Conservation (phyloP, 2,329 filamentous ascomycete genomes). For the Fusarium chuoi region DNA sequence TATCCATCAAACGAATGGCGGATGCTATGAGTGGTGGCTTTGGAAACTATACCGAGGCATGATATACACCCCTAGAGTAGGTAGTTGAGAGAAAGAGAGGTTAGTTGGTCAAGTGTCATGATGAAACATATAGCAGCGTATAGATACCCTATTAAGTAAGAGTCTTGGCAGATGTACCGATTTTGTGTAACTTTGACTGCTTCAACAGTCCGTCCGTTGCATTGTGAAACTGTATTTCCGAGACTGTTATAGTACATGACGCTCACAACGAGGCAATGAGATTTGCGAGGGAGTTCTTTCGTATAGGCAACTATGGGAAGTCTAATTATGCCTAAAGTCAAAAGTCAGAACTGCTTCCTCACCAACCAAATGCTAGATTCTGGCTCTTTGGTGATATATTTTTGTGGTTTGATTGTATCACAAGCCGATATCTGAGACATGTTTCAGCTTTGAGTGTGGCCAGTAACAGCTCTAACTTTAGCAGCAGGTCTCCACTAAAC, state of each 20-base stretch:
- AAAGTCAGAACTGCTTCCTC: neutral
- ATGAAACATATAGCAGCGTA: constrained; percentile 11
- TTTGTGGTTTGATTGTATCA: constrained; percentile 17
- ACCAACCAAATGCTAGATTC: neutral
- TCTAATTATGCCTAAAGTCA: neutral
- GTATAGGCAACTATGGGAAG: neutral
- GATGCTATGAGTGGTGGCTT: neutral
- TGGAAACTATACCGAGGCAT: neutral
- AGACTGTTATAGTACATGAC: neutral
- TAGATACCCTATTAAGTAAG: constrained; percentile 27
- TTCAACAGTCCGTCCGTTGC: neutral
- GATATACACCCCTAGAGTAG: constrained; percentile 7
- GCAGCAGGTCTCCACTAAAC: constrained; percentile 18
- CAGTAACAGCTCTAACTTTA: constrained; percentile 26
- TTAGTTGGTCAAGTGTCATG: neutral
- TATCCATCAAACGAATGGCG: neutral
- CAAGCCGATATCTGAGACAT: constrained; percentile 36
- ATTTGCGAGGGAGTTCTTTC: neutral
- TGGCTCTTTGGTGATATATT: neutral
- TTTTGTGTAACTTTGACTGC: neutral
- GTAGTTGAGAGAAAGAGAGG: neutral
- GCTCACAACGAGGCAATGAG: neutral
- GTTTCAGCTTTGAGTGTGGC: constrained; percentile 35
- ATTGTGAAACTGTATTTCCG: constrained; percentile 11
- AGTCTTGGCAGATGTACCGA: neutral